A percentile compares a stretch with the other conserved stretches of the same genome.
Evolutionary conservation across 2,329 filamentous ascomycete species (phyloP).

Genomic region (Dothiorella sarmentorum): DNA sequence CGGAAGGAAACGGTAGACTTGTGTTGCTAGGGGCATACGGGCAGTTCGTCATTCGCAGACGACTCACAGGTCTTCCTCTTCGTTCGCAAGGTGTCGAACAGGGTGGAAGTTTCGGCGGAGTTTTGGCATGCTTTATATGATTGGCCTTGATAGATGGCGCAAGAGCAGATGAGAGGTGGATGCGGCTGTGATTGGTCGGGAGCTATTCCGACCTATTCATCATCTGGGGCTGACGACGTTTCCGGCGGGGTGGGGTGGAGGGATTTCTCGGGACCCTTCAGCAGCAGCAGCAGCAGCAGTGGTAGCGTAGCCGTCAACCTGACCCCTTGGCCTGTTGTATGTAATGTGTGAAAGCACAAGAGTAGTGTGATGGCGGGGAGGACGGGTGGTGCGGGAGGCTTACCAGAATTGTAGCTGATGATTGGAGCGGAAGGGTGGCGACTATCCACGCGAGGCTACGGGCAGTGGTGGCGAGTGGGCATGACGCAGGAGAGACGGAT

Average conservation of each 20-base stretch:
- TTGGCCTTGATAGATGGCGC: neutral
- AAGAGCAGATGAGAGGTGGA: neutral
- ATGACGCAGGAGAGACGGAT: too few relatives aligned
- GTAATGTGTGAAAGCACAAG: too few relatives aligned
- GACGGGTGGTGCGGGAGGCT: conserved; percentile 9
- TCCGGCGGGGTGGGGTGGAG: too few relatives aligned
- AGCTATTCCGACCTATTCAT: neutral
- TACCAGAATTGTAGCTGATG: too few relatives aligned
- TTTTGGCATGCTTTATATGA: neutral
- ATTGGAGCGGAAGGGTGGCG: conserved; percentile 4
- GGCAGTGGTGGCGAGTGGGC: too few relatives aligned
- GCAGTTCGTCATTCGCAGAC: neutral
- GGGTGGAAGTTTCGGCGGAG: conserved; percentile 6
- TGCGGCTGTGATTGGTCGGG: neutral
- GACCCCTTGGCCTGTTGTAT: too few relatives aligned
- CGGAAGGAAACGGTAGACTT: conserved; percentile 6
- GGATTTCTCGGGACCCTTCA: too few relatives aligned
- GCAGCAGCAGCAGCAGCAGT: too few relatives aligned
- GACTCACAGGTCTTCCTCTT: neutral
- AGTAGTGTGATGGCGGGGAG: too few relatives aligned
- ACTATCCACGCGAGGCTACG: too few relatives aligned
- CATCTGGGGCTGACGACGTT: neutral
- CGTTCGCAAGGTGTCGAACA: neutral
- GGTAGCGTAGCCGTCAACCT: too few relatives aligned
- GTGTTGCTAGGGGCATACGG: too few relatives aligned